Evolutionary conservation across 352 stramenopile species (phyloP), one percentile per base, ranked within the genome.

Genomic region (Pythium folliculosum): DNA sequence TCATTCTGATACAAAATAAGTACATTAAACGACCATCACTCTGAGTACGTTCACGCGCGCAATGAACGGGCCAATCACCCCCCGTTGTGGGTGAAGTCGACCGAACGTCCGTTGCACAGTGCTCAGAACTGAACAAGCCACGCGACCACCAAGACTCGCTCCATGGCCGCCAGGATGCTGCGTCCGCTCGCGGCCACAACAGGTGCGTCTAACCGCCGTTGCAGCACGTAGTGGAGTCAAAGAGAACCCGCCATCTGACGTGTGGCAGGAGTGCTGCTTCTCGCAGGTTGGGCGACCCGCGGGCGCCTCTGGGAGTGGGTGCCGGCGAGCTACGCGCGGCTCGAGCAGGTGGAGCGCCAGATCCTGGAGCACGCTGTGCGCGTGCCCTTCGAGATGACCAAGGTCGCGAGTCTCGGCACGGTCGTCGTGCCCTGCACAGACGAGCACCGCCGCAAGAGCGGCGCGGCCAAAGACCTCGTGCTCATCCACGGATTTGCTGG

Each of bases 401-500:
- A 94, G 63, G 75, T 95, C 17, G 87, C 84, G 32, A 76, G 76
- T 35, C 78, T 95, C 38, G 87, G 87, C 37, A 95, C 87, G 9
- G 82, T 95, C 5, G 73, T 93, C 23, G 84, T 95, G 22, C 87
- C 87, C 0, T 95, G 85, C 65, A 79, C 83, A 2, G 84, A 90
- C 62, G 65, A 80, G 45, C 67, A 70, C 21, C 87, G 87, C 60
- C 75, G 80, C 40, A 21, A 51, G 25, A 54, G 48, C 13, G 72
- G 72, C 49, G 19, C 67, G 1, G 84, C 78, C 21, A 80, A 84
- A 52, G 89, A 92, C 59, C 76, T 95, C 60, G 87, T 95, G 38
- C 55, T 95, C 60, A 81, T 95, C 60, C 87, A 95, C 66, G 87
- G 87, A 4, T 95, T 92, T 61, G 87, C 76, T 0, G 82, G 81